These are phyloP conservation scores for Aspergillus texensis DNA, from an alignment of 2,329 filamentous ascomycete species.

Conservation along the genomic window DNA sequence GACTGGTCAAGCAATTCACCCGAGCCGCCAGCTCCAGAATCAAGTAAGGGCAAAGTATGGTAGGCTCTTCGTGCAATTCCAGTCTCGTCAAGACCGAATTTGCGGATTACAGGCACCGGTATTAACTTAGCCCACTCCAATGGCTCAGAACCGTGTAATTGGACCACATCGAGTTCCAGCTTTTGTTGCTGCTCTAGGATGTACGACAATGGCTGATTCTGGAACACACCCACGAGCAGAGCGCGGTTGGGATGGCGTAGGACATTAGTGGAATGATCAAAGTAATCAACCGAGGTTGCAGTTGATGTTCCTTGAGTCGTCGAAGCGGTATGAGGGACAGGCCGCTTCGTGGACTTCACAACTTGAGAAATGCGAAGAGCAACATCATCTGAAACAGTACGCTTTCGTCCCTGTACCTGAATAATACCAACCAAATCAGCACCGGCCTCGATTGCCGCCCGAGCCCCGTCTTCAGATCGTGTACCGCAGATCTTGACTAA, in stretches of 20 bases:
- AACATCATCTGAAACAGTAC: constrained; percentile 76
- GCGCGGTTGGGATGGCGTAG: constrained; percentile 62
- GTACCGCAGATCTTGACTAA: constrained; percentile 97
- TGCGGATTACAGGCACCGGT: constrained; percentile 86
- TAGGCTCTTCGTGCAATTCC: constrained; percentile 75
- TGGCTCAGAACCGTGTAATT: constrained; percentile 90
- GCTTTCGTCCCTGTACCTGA: constrained; percentile 76
- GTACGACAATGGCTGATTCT: constrained; percentile 83
- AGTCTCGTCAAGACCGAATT: constrained; percentile 76
- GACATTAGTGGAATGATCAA: constrained; percentile 57
- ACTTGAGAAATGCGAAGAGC: constrained; percentile 78
- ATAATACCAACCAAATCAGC: constrained; percentile 95
- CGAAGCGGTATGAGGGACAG: constrained; percentile 16
- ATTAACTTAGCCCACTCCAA: constrained; percentile 89
- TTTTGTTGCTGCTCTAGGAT: constrained; percentile 76
- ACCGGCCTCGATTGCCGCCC: constrained; percentile 78
- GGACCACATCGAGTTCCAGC: constrained; percentile 82
- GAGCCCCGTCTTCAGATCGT: constrained; percentile 76
- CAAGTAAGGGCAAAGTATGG: constrained; percentile 80
- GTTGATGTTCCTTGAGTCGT: constrained; percentile 24
- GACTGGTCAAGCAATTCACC: constrained; percentile 75
- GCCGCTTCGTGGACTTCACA: constrained; percentile 60
- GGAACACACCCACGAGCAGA: constrained; percentile 89
- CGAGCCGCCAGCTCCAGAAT: constrained; percentile 80
- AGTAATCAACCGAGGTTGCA: constrained; percentile 63